A percentile compares a stretch with the other conserved stretches of the same genome.
Conservation (phyloP, 2,329 filamentous ascomycete species). For the Aspergillus pseudoviridinutans region DNA sequence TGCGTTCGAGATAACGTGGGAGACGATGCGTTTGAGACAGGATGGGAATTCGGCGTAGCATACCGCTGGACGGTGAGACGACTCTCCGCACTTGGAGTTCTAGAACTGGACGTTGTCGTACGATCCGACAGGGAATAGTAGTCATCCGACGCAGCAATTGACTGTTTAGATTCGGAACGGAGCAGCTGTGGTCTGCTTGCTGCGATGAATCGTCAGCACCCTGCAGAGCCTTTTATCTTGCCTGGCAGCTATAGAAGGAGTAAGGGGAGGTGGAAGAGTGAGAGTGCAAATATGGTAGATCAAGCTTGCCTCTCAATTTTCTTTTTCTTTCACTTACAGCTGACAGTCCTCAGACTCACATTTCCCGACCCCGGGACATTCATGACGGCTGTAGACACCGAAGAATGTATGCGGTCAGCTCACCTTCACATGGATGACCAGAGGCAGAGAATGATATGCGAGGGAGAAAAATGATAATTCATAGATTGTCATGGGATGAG, state of each 20-base stretch:
- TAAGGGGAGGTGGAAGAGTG: neutral
- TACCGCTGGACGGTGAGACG: conserved; percentile 40
- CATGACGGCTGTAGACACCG: conserved; percentile 23
- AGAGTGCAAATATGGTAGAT: neutral
- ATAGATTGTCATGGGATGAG: neutral
- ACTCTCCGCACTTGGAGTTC: conserved; percentile 28
- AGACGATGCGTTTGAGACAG: conserved; percentile 27
- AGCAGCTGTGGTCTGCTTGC: conserved; percentile 44
- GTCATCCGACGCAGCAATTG: conserved; percentile 47
- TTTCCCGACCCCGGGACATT: conserved; percentile 18
- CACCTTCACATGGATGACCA: conserved; percentile 15
- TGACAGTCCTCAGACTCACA: conserved; percentile 36
- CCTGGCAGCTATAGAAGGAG: neutral
- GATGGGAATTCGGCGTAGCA: conserved; percentile 42
- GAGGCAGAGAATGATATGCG: neutral
- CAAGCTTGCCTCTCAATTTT: neutral
- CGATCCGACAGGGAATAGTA: conserved; percentile 47
- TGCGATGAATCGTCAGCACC: conserved; percentile 15
- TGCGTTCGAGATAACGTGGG: conserved; percentile 24
- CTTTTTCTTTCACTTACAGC: conserved; percentile 27
- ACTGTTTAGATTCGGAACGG: conserved; percentile 43
- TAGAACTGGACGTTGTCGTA: conserved; percentile 29
- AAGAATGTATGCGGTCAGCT: conserved; percentile 15
- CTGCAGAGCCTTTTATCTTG: neutral
- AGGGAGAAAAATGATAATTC: conserved; percentile 4